Evolutionary conservation across 306 rosid species (phyloP), one percentile per base, ranked within the genome.

Genomic region (Boehmeria nivea): DNA sequence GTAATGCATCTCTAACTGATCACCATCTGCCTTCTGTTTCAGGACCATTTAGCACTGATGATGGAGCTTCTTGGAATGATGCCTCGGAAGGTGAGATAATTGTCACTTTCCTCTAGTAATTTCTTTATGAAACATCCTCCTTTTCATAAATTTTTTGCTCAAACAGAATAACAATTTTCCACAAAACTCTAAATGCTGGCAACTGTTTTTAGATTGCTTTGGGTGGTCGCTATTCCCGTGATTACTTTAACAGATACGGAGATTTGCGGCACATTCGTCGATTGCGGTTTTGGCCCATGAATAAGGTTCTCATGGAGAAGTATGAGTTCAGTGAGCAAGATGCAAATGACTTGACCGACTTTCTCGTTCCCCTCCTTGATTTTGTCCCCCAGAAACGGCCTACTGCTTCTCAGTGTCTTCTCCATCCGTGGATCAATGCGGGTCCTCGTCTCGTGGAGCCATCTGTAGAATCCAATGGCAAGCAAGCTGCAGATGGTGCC

Each of bases 31-130:
- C 9, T 31, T 31, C 36, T 31, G 28, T 65, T 59, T 61, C 83
- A 87, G 98, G 98, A 91, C 28, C 98, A 91, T 75, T 80, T 91
- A 22, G 98, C 98, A n/a, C 67, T 91, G 65, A 87, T 91, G 96
- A 91, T 91, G 98, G 98, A 91, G 69, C 98, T 91, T 71, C 96
- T 91, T 43, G 95, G 96, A 71, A 87, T 81, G 93, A 91, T 91
- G 96, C 98, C 96, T 0, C 89, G 98, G 6, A 87, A 84, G 95
- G 98, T 91, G 75, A 67, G 69, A 60, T 49, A 11, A 33, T n/a
- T n/a, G n/a, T n/a, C n/a, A n/a, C n/a, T n/a, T n/a, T n/a, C n/a
- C n/a, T n/a, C n/a, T n/a, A n/a, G n/a, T n/a, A n/a, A n/a, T n/a
- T n/a, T 31, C 9, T 28, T 31, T 4, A 31, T 31, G 36, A 31